Evolutionary conservation across 305 asterid species (phyloP), one percentile per base, ranked within the genome.

Genomic region (Fraxinus floribunda): DNA sequence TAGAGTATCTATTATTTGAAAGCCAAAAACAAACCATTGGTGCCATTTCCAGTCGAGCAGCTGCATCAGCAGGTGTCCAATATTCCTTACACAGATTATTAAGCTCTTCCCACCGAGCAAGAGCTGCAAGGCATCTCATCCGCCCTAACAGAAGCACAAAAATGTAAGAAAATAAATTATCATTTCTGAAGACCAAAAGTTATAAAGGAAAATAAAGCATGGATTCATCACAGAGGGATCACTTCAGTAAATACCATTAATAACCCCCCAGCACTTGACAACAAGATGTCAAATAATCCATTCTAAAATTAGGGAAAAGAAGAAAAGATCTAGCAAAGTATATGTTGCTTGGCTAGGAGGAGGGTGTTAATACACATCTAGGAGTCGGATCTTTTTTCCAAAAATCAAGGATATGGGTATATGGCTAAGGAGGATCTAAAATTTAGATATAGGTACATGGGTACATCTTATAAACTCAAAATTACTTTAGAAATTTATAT

Each of bases 41-140:
- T 73, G 99, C 99, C 98, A 94, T 97, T 91, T 97, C 98, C 90
- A 97, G 87, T 83, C 99, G 91, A 79, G 99, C 97, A 87, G 95
- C 94, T 82, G 98, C 94, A 84, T 97, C 99, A 85, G 99, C 98
- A 77, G 98, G 98, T 76, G 99, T 93, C 99, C 99, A 97, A 60
- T 88, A 93, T 88, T 93, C 98, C 92, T 92, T 93, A 90, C 98
- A 94, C 41, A 97, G 93, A 89, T 91, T 93, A 88, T 94, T 97
- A 87, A 97, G 98, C 94, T 97, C 99, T 88, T 97, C 99, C 98
- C 98, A 97, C 71, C 97, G 97, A 78, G 99, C 99, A 86, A 97
- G 92, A 77, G 99, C 98, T 84, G 97, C 98, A 83, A 97, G 99
- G 88, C 98, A 94, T 84, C 98, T 88, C 99, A 97, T 97, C 44